Conservation (phyloP, 352 stramenopile genomes). For the Globisporangium orthogonon region DNA sequence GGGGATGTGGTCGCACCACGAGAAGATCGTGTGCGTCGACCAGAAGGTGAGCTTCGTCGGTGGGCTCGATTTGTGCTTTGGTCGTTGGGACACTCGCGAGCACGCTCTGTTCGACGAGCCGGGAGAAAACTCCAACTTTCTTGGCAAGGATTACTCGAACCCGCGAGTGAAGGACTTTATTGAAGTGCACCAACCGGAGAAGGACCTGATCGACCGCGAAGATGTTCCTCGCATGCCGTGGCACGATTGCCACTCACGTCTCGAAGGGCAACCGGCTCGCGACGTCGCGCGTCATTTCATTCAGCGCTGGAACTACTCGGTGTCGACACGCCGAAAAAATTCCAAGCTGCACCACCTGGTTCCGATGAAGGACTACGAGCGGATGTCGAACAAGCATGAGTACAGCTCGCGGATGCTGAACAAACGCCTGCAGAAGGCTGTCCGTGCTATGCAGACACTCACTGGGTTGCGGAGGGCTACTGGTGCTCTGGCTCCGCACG, state of each 20-base stretch:
- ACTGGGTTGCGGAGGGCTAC: conserved; percentile 19
- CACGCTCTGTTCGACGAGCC: conserved; percentile 70
- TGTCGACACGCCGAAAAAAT: conserved; percentile 76
- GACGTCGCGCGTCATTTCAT: conserved; percentile 85
- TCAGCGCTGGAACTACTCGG: conserved; percentile 86
- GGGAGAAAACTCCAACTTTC: conserved; percentile 42
- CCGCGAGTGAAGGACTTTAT: conserved; percentile 82
- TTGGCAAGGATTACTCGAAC: conserved; percentile 85
- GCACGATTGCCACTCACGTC: conserved; percentile 79
- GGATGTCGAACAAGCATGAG: conserved; percentile 24
- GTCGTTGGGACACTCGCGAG: conserved; percentile 72
- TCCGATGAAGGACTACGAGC: conserved; percentile 61
- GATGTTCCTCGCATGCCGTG: conserved; percentile 75
- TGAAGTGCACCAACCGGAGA: conserved; percentile 63
- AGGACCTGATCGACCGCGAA: conserved; percentile 73
- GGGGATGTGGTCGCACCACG: conserved; percentile 88
- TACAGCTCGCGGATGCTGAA: conserved; percentile 35
- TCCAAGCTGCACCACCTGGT: conserved; percentile 68
- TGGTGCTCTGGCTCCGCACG: conserved; percentile 1
- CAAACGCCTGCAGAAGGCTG: conserved; percentile 55
- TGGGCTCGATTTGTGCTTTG: conserved; percentile 87
- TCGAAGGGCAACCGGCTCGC: conserved; percentile 69
- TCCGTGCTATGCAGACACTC: conserved; percentile 53
- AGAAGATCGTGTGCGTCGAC: conserved; percentile 91
- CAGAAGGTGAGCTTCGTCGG: conserved; percentile 87